Base-by-base conservation (phyloP, 169 alveolate species). In the Plasmodium cynomolgi region DNA sequence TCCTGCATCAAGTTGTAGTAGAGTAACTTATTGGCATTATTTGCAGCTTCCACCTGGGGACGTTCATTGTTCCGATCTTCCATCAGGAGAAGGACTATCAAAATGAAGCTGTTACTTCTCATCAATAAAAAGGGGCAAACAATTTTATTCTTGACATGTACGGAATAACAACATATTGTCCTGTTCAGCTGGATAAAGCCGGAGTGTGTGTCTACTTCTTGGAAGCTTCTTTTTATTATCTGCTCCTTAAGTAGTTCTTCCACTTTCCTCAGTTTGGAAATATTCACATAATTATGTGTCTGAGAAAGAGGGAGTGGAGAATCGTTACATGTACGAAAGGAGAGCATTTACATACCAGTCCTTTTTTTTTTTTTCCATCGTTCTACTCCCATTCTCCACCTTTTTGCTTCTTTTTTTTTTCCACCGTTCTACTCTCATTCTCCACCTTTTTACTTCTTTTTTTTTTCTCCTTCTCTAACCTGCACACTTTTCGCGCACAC, bases 1-100 rank as follows among this genome's bases (percentile, higher is more conserved):
- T 85, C 80, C 5, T 50, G 15, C 84, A 85, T 75, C 7, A 85
- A 75, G 68, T 85, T 85, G 71, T 85, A 85, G 39, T 85, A 85
- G 39, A 85, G 47, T 74, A 85, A 75, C 81, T 85, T 85, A 7
- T 44, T 47, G 34, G 80, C 44, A 75, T 37, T 54, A 41, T 75
- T 54, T 34, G 31, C 62, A 29, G 39, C 80, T n/a, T 54, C 44
- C 47, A 17, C 41, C 26, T 50, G 20, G 80, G 79, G 29, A 13
- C 20, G 26, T 15, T 17, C 68, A 58, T 15, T 50, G 39, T 34
- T 33, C 13, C 6, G 23, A 75, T 54, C n/a, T 47, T 85, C 93
- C 34, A 74, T 85, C n/a, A 68, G 33, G 0, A 85, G 79, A n/a
- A 85, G 68, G 41, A 56, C 80, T 50, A 74, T 31, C 39, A 85